Evolutionary conservation across 2,329 filamentous ascomycete species (phyloP).

Genomic region (Venturia carpophila): DNA sequence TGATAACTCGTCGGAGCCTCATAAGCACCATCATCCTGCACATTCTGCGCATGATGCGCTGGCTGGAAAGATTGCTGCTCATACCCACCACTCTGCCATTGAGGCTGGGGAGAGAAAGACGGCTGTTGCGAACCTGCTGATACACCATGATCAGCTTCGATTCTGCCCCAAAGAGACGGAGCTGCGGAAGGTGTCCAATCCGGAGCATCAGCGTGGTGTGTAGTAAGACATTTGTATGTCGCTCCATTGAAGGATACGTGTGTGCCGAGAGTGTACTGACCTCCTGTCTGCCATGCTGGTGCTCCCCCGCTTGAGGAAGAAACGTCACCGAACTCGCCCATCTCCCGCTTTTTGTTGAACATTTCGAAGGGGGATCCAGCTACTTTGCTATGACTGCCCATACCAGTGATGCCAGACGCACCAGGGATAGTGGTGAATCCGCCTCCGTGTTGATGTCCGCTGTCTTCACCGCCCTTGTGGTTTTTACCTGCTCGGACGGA

Average conservation of each 20-base stretch:
- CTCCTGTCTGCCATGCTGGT: constrained; percentile 16
- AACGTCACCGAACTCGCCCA: constrained; percentile 15
- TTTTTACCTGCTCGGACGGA: constrained; percentile 80
- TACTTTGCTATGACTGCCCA: constrained; percentile 19
- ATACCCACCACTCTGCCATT: constrained; percentile 15
- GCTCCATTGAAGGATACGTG: constrained; percentile 10
- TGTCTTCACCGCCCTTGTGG: constrained; percentile 44
- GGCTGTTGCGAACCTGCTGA: neutral
- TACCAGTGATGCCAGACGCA: constrained; percentile 12
- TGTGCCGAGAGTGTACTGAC: constrained; percentile 12
- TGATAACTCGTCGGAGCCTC: constrained; percentile 17
- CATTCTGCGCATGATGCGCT: neutral
- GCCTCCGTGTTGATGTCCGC: constrained; percentile 16
- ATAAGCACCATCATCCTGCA: constrained; percentile 16
- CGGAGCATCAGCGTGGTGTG: constrained; percentile 13
- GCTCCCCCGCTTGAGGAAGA: constrained; percentile 7
- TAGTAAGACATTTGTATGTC: constrained; percentile 16
- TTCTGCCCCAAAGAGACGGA: constrained; percentile 9
- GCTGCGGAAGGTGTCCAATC: constrained; percentile 14
- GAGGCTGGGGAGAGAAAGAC: constrained; percentile 4
- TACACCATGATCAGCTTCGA: neutral
- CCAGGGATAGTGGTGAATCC: constrained; percentile 16
- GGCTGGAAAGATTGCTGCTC: constrained; percentile 14
- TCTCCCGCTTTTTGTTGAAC: constrained; percentile 19
- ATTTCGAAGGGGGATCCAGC: constrained; percentile 19